A percentile compares a stretch with the other conserved stretches of the same genome.
phyloP scores from a whole-genome alignment of 2,329 filamentous ascomycete genomes.

The Coniella vitis region DNA sequence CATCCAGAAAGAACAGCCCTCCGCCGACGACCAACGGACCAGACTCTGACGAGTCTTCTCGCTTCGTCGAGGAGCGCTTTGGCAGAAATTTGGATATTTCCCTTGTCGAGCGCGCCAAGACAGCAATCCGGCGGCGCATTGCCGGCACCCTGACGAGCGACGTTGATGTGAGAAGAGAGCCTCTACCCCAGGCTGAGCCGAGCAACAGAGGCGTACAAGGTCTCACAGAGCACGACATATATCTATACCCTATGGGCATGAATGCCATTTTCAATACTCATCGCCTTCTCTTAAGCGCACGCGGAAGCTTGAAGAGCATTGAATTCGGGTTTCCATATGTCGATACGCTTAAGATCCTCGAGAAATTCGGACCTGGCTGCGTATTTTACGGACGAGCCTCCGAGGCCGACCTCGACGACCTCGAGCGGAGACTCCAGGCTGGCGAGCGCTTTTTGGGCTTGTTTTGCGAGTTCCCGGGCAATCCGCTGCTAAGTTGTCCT shows the following conservation, averaged over 20 bases:
- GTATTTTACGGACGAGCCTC: conserved; percentile 82
- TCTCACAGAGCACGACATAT: conserved; percentile 80
- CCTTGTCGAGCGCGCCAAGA: conserved; percentile 73
- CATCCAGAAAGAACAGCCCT: conserved; percentile 14
- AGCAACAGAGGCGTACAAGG: conserved; percentile 52
- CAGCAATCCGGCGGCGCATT: conserved; percentile 80
- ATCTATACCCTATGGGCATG: conserved; percentile 86
- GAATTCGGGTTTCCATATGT: conserved; percentile 97
- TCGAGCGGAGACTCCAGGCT: conserved; percentile 61
- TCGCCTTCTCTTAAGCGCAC: conserved; percentile 59
- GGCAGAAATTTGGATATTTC: conserved; percentile 81
- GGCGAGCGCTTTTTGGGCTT: conserved; percentile 76
- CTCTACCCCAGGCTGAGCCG: conserved; percentile 39
- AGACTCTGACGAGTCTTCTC: conserved; percentile 58
- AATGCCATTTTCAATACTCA: conserved; percentile 91
- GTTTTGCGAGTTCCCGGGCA: conserved; percentile 93
- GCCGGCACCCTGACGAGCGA: conserved; percentile 75
- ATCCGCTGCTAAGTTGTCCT: conserved; percentile 80
- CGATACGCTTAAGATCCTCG: conserved; percentile 87
- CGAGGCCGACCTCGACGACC: conserved; percentile 70
- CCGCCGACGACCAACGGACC: conserved; percentile 21
- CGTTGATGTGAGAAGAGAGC: conserved; percentile 52
- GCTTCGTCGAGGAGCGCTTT: conserved; percentile 90
- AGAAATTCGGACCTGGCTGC: conserved; percentile 90
- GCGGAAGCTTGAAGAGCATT: conserved; percentile 66